Evolutionary conservation across 1,284 basidiomycete species (phyloP).

Genomic region (Laetiporus sulphureus): DNA sequence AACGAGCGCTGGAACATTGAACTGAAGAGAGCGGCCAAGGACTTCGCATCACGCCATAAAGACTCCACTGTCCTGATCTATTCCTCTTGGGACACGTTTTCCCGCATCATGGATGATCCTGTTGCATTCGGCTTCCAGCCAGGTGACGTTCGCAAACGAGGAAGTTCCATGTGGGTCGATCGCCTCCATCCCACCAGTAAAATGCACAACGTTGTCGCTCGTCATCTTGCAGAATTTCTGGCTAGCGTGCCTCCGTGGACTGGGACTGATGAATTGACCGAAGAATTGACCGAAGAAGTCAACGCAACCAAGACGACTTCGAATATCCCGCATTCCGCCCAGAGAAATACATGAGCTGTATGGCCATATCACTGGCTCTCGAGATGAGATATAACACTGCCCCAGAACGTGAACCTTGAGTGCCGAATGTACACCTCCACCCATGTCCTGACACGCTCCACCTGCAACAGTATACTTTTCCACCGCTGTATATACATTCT

Average conservation of each 20-base stretch:
- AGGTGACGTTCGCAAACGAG: slow-evolving; percentile 24
- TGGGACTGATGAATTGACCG: background rate
- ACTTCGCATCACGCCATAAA: slow-evolving; percentile 33
- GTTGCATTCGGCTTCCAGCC: slow-evolving; percentile 33
- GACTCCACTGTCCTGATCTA: slow-evolving; percentile 43
- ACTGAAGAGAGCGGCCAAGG: slow-evolving; percentile 25
- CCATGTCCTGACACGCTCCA: too few relatives aligned
- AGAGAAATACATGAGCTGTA: too few relatives aligned
- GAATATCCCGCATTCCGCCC: too few relatives aligned
- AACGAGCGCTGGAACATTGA: slow-evolving; percentile 39
- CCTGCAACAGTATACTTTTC: too few relatives aligned
- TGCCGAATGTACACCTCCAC: too few relatives aligned
- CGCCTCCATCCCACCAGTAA: slow-evolving; percentile 23
- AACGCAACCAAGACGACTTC: too few relatives aligned
- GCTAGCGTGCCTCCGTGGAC: slow-evolving; percentile 7
- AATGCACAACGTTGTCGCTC: slow-evolving; percentile 24
- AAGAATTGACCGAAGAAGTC: background rate
- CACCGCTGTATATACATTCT: too few relatives aligned
- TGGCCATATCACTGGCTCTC: too few relatives aligned
- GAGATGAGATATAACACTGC: too few relatives aligned
- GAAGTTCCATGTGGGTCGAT: slow-evolving; percentile 48
- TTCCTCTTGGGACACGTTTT: slow-evolving; percentile 42
- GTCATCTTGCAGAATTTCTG: slow-evolving; percentile 19
- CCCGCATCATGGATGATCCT: slow-evolving; percentile 40
- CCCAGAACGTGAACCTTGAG: too few relatives aligned